phyloP scores from a whole-genome alignment of 352 stramenopile genomes.

The Globisporangium takayamanum region DNA sequence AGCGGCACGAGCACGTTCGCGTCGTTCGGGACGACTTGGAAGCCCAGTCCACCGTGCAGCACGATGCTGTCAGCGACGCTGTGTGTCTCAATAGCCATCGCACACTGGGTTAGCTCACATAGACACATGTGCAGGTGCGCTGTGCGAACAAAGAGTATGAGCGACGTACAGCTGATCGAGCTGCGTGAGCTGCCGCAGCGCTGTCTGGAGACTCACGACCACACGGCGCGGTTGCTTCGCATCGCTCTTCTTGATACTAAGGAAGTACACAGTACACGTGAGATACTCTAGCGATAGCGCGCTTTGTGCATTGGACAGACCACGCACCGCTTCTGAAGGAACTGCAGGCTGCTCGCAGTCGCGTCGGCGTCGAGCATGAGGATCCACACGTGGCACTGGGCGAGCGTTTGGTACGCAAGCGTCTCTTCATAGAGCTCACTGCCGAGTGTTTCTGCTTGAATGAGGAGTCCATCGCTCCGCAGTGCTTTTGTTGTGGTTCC shows the following conservation, averaged over 20 bases:
- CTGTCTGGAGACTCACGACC: conserved; percentile 58
- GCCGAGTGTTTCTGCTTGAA: conserved; percentile 23
- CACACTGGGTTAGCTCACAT: neutral
- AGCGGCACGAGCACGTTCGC: conserved; percentile 42
- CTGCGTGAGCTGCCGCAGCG: conserved; percentile 44
- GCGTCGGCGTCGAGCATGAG: conserved; percentile 45
- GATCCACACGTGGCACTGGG: conserved; percentile 54
- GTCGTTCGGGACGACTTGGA: conserved; percentile 54
- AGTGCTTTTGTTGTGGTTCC: conserved; percentile 16
- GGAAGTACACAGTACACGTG: neutral
- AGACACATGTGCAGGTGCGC: neutral
- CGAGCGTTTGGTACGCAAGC: conserved; percentile 25
- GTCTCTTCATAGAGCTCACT: conserved; percentile 33
- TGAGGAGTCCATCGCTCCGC: conserved; percentile 40
- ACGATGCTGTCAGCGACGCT: conserved; percentile 64
- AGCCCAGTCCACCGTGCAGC: conserved; percentile 64
- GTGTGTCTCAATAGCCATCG: neutral
- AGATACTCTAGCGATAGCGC: neutral
- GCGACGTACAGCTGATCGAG: conserved; percentile 43
- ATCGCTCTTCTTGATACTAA: conserved; percentile 18
- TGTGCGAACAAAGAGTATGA: neutral
- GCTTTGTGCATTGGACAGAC: neutral
- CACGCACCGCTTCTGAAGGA: conserved; percentile 38
- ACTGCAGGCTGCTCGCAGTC: conserved; percentile 28
- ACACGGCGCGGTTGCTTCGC: conserved; percentile 34